Evolutionary conservation across 2,329 filamentous ascomycete genomes (phyloP), one percentile per base, ranked within the genome.

Genomic region (Colletotrichum salicis): DNA sequence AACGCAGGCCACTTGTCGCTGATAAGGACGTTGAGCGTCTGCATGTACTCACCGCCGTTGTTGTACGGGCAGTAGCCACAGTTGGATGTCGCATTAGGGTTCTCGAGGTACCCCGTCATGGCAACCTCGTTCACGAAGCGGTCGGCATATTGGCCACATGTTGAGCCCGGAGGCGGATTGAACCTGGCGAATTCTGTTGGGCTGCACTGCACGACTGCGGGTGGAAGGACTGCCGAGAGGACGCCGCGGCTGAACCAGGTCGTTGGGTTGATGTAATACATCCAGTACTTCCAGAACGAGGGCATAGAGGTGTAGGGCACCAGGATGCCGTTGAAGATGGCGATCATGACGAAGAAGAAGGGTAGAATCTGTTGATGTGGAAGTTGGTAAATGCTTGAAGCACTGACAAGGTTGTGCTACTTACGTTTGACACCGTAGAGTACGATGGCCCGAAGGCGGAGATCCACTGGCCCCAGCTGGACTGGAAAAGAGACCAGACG

Each of bases 391-490:
- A 3, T 1, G 29, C 5, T 12, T 1, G 0, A 7, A 12, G 6
- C n/a, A 8, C n/a, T 19, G 2, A 4, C 11, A 2, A 19, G 3
- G 22, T 10, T 1, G 10, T 5, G 3, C 0, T 5, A 79, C 83
- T 82, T 72, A 82, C 83, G 77, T 95, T 94, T 55, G 90, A 90
- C 74, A 95, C 94, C 74, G 94, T 92, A 0, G 92, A 94, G 82
- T 94, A 94, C 52, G 86, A 91, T 0, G 93, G 93, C 0, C 93
- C 92, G 80, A 95, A 95, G 0, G 94, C 93, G 74, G 91, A 93
- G 75, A 96, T 94, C 93, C 93, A 96, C 79, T 95, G 93, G 24
- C 92, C 94, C 93, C 91, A 95, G 75, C 86, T 90, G 37, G 87
- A 88, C 79, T 91, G 88, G 86, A 95, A 95, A 8, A 95, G 80